phyloP scores from a whole-genome alignment of 495 filamentous ascomycete species.

The Geoglossum glabrum region DNA sequence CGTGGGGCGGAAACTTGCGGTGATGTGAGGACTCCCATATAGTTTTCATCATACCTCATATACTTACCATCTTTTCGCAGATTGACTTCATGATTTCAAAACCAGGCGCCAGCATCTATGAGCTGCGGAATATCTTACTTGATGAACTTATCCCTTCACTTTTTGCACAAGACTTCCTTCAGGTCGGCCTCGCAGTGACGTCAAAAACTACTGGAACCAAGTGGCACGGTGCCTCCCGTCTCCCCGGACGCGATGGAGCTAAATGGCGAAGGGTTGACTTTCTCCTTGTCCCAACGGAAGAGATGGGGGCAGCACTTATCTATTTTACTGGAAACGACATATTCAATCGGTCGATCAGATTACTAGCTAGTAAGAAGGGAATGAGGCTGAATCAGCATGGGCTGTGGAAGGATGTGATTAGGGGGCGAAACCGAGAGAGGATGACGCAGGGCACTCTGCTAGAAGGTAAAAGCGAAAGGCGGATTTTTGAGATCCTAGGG shows the following conservation, averaged over 20 bases:
- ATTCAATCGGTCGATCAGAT: constrained; percentile 76
- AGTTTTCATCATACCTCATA: not conserved
- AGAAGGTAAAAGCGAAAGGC: constrained; percentile 58
- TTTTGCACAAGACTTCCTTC: constrained; percentile 38
- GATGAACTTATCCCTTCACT: constrained; percentile 43
- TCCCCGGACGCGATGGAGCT: constrained; percentile 24
- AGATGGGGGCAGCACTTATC: constrained; percentile 74
- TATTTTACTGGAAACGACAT: constrained; percentile 97
- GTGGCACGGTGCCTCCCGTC: constrained; percentile 73
- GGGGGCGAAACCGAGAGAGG: constrained; percentile 36
- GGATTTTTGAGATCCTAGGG: constrained; percentile 69
- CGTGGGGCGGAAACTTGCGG: constrained; percentile 53
- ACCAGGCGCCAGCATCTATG: constrained; percentile 29
- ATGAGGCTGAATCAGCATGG: constrained; percentile 79
- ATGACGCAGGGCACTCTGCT: constrained; percentile 54
- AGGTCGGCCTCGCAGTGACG: constrained; percentile 28
- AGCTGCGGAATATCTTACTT: constrained; percentile 43
- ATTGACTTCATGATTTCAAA: constrained; percentile 75
- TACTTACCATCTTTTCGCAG: not conserved
- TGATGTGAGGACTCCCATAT: constrained; percentile 25
- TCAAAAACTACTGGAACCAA: constrained; percentile 36
- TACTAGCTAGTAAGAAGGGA: constrained; percentile 64
- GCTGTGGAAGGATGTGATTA: constrained; percentile 53
- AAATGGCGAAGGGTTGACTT: constrained; percentile 76
- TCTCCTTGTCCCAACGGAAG: constrained; percentile 58